Base-by-base conservation (phyloP, 2,329 filamentous ascomycete genomes). In the Alternaria gansuensis region DNA sequence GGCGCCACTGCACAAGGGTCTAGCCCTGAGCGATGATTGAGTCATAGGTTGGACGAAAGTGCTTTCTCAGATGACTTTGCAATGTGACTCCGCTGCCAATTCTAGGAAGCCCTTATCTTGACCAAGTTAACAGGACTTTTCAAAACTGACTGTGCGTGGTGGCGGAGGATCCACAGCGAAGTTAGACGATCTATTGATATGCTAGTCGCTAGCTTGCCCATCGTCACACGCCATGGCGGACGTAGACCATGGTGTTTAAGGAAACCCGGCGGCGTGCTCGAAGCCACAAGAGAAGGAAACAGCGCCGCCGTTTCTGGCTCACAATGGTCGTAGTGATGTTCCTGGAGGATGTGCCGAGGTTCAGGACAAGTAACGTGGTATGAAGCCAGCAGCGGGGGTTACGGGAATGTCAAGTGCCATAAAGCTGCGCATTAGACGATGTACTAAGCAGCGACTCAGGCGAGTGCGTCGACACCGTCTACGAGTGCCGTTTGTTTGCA, bases 191-290 rank as follows among this genome's bases (percentile, higher is more conserved):
- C 56, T 65, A 45, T 52, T 45, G 41, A 33, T 40, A 43, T 65
- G 57, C 67, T 68, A 68, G 53, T n/a, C 33, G 43, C 46, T 65
- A 64, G 61, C 43, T 51, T 54, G 54, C 62, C 61, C 57, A 46
- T 39, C n/a, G 50, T 52, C 26, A 54, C 29, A 36, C 31, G 53
- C 39, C 46, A 50, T 40, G 50, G 49, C 58, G 51, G 56, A 60
- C 24, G 51, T 21, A 59, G 37, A 29, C 56, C 54, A 64, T 64
- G 63, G 56, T 65, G 61, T 66, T 67, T 63, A 41, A 51, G 58
- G 50, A 52, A 44, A 43, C 24, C 52, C 48, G 53, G 31, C 57
- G 43, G 54, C 48, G 31, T 62, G 58, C 60, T 54, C 44, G 58
- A 62, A 44, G 52, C 57, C 48, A 55, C 54, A 31, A 54, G 36